Percentiles rank a stretch among this genome's conserved stretches.
Conservation (phyloP, 306 rosid genomes). For the Boehmeria nivea region DNA sequence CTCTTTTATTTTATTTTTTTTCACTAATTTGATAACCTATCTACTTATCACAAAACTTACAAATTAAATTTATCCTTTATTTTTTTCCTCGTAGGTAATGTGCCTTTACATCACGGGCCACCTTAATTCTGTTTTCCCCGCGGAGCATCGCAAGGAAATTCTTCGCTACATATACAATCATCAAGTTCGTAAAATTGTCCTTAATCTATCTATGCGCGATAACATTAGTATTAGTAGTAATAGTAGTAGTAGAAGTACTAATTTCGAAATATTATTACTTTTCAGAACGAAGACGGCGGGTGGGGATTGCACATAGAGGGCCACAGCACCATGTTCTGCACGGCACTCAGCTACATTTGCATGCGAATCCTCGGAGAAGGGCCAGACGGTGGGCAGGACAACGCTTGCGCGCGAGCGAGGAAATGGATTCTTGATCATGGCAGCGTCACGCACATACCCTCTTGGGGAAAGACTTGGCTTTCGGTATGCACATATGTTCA, state of each 20-base stretch:
- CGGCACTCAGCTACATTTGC: slow-evolving; percentile 55
- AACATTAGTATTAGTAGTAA: no score
- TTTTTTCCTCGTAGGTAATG: slow-evolving; percentile 41
- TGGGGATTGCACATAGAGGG: slow-evolving; percentile 83
- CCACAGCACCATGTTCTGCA: slow-evolving; percentile 71
- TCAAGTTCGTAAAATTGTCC: slow-evolving; percentile 34
- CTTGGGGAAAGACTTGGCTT: slow-evolving; percentile 45
- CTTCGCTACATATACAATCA: slow-evolving; percentile 64
- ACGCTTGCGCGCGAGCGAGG: slow-evolving; percentile 61
- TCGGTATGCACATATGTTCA: slow-evolving; percentile 30
- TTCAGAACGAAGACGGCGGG: slow-evolving; percentile 78
- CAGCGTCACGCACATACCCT: slow-evolving; percentile 40
- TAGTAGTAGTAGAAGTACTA: no score
- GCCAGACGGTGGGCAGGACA: slow-evolving; percentile 26
- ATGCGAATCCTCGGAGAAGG: slow-evolving; percentile 52
- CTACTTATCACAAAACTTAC: no score
- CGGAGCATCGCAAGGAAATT: slow-evolving; percentile 50
- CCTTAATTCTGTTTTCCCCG: slow-evolving; percentile 39
- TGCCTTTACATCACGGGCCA: slow-evolving; percentile 54
- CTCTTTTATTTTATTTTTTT: not conserved
- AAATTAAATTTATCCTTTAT: no score
- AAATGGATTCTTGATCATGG: slow-evolving; percentile 75
- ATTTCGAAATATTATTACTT: no score
- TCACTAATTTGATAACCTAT: not conserved
- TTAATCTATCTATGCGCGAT: no score